These are phyloP conservation scores for Chloropicon primus DNA, from an alignment of 139 green algal species.

Conservation along the genomic window DNA sequence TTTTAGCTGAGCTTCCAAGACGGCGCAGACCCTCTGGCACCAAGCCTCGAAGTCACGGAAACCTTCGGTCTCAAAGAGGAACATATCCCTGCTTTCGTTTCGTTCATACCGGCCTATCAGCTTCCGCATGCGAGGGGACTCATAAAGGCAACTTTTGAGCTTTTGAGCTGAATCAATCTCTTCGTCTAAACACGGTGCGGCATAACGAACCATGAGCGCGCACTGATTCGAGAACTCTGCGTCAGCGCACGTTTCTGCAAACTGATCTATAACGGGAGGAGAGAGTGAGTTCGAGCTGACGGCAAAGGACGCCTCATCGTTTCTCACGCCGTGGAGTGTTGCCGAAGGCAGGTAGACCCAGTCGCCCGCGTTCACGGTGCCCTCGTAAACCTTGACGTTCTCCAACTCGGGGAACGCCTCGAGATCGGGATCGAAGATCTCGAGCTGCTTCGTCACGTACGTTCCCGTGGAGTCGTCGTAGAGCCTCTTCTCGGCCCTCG, in stretches of 20 bases:
- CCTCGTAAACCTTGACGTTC: neutral
- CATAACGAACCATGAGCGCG: too few species aligned
- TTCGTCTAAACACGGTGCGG: too few species aligned
- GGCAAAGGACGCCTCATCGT: neutral
- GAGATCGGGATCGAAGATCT: neutral
- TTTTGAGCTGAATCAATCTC: too few species aligned
- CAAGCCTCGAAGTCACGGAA: neutral
- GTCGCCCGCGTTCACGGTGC: neutral
- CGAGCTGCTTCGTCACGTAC: too few species aligned
- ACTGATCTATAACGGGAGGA: neutral
- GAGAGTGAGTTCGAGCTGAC: neutral
- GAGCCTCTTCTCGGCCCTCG: too few species aligned
- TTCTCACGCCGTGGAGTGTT: neutral
- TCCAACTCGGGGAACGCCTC: neutral
- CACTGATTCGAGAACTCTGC: neutral
- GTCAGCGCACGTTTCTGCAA: neutral
- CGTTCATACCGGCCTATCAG: too few species aligned
- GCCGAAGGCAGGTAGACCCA: neutral
- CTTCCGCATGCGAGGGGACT: neutral
- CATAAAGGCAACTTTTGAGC: too few species aligned
- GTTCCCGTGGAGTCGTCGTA: too few species aligned
- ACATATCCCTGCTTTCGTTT: neutral
- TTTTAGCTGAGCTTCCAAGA: too few species aligned
- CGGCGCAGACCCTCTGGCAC: neutral
- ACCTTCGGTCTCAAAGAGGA: neutral